Base-by-base conservation (phyloP, 805 yeast genomes). In the Candida saitoana region DNA sequence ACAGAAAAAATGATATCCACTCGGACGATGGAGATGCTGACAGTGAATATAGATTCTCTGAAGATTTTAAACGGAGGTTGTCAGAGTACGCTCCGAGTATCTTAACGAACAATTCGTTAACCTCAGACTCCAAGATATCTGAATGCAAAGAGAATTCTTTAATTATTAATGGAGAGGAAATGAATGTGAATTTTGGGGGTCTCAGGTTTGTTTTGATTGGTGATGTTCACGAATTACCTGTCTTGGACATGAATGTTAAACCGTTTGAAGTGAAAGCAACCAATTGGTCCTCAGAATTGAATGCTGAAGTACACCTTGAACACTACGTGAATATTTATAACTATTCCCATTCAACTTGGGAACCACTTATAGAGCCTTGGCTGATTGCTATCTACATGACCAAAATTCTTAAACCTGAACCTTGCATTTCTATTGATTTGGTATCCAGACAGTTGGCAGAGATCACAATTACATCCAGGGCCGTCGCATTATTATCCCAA, bases 321-420 rank as follows among this genome's bases (percentile, higher is more conserved):
- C 73, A 88, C 0, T 76, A 68, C 46, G 75, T 85, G 7, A 89
- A 87, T 59, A 78, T 87, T 16, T 90, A 85, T 69, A 89, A 89
- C 59, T 90, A 90, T 59, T 78, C 96, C 0, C 79, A 85, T 47
- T 89, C 96, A 3, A 77, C 88, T 0, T 90, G 99, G 98, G 98
- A 93, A 54, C 97, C 99, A 0, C 67, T 93, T 36, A 60, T 93
- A 38, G 99, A 93, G 55, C 83, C 91, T 0, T 85, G 96, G 86
- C 82, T 87, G 5, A 69, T 91, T 39, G 80, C 87, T 0, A 62
- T 87, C 9, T 87, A 85, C 57, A 78, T 84, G 2, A 70, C 86
- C 1, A 77, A 75, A 40, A 63, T 63, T 0, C 45, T 56, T 0
- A 69, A 68, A 11, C 74, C 79, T 0, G 71, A 72, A 4, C 68